Base-by-base conservation (phyloP, 2,329 filamentous ascomycete species). In the Cryphonectria carpinicola region DNA sequence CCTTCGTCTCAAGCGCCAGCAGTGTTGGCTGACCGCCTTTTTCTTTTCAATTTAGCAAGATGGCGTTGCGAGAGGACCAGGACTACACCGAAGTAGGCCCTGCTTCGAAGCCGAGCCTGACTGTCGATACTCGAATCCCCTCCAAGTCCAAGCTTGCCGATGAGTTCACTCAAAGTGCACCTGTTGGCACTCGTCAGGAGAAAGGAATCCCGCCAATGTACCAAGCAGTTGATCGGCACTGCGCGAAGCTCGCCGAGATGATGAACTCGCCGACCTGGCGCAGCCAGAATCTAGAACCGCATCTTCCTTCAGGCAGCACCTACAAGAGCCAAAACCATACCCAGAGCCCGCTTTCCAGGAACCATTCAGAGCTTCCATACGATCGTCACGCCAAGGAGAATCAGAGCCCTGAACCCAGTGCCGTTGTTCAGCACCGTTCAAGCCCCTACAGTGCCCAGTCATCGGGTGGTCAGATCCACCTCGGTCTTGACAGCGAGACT, bases 181-280 rank as follows among this genome's bases (percentile, higher is more conserved):
- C 71, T 10, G 69, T 68, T 35, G 66, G 66, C 63, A 67, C 69
- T 28, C 69, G 71, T 35, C 68, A 49, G 60, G 69, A 72, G n/a
- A 63, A 43, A 22, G 69, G 71, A 0, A 25, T 69, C 1, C 62
- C 46, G 19, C 66, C 69, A 4, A 67, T 71, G 63, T 49, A 68
- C 17, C 66, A 71, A 19, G 49, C 66, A 19, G 41, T 49, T n/a
- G 71, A 72, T 35, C 62, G 56, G 22, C 60, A 71, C 64, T 68
- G 69, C n/a, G 65, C 66, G 10, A 72, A 69, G 11, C 54, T 72
- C 28, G 66, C 71, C 7, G 68, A 70, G 32, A 72, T 71, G 63
- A 71, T 72, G 69, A 58, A 67, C 32, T 66, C 71, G 1, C 35
- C 69, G 41, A 72, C 68, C 65, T 72, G 71, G 71, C 66, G 71